Evolutionary conservation across 768 basidiomycete species (phyloP), one percentile per base, ranked within the genome.

Genomic region (Termitomyces sp.): DNA sequence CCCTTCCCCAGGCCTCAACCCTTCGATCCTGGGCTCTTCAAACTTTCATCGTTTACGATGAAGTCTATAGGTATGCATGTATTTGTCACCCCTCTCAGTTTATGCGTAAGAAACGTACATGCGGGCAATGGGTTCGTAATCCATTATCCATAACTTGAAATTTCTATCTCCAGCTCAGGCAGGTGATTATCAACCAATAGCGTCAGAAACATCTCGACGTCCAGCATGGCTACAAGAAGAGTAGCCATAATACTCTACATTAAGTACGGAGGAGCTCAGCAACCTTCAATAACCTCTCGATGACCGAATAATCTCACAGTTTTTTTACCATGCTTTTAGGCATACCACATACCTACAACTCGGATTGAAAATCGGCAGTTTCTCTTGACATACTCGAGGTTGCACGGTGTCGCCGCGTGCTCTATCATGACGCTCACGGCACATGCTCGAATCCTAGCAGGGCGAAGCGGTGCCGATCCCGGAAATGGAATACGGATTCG

Each of bases 401-500:
- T 51, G n/a, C 5, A 29, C 37, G 10, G 15, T 10, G 37, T 53
- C 8, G 15, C 29, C 53, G 9, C 31, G 10, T 31, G 38, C 31
- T 54, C 53, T 10, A 42, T 15, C 29, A 15, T 9, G 31, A 37
- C n/a, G 9, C 8, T 10, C 11, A 10, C 14, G 12, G 5, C 36
- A 53, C 37, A 38, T 4, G 12, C 20, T 38, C 20, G 10, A 29
- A 8, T 29, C 15, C 25, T 31, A 9, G 8, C 15, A 29, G 29
- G 14, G 15, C 51, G 53, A 25, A 29, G 15, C 51, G 56, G 58
- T 51, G 47, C 56, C 52, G 57, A 59, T 56, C 37, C 56, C 59
- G 58, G 56, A 62, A 55, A 60, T 52, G 49, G 45, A 20, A 46
- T 12, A 29, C 46, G 56, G 56, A n/a, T 25, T 63, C 36, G 15